Percentiles rank a stretch among this genome's conserved stretches.
These are phyloP conservation scores for Tricharina praecox DNA, from an alignment of 495 filamentous ascomycete genomes.

Conservation along the genomic window DNA sequence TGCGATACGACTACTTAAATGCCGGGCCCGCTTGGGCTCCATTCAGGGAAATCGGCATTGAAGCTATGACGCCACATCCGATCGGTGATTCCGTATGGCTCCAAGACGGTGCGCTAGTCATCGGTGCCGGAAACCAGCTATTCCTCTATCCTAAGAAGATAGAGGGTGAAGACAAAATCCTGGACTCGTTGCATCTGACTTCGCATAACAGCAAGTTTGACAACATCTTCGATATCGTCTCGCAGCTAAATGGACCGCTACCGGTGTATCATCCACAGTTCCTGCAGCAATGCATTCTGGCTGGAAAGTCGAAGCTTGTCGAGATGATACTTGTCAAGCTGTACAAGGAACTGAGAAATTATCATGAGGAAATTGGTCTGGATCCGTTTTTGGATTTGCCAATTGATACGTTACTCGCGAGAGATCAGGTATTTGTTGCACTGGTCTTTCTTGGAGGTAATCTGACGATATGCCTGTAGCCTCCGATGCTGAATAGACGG, in stretches of 20 bases:
- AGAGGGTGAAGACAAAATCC: slow-evolving; percentile 40
- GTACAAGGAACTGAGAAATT: slow-evolving; percentile 65
- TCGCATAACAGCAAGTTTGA: slow-evolving; percentile 28
- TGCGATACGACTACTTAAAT: slow-evolving; percentile 85
- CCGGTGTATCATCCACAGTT: slow-evolving; percentile 92
- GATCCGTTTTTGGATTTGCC: slow-evolving; percentile 64
- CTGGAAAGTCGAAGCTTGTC: slow-evolving; percentile 58
- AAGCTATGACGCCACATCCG: slow-evolving; percentile 62
- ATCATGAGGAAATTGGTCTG: slow-evolving; percentile 62
- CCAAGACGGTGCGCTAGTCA: slow-evolving; percentile 60
- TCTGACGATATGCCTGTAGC: slow-evolving; percentile 18
- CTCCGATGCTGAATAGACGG: slow-evolving; percentile 33
- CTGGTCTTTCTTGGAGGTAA: background rate
- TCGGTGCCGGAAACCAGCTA: slow-evolving; percentile 86
- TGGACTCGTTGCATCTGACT: slow-evolving; percentile 24
- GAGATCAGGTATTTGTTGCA: slow-evolving; percentile 30
- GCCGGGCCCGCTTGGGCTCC: slow-evolving; percentile 79
- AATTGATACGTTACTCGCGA: slow-evolving; percentile 44
- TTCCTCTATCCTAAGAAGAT: slow-evolving; percentile 67
- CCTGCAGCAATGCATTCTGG: slow-evolving; percentile 69
- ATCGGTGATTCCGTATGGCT: slow-evolving; percentile 92
- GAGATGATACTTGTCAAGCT: slow-evolving; percentile 58
- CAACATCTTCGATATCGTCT: slow-evolving; percentile 67
- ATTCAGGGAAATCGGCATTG: slow-evolving; percentile 64
- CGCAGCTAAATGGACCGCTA: slow-evolving; percentile 67